Evolutionary conservation across 306 rosid genomes (phyloP).

Genomic region (Sophora flavescens): DNA sequence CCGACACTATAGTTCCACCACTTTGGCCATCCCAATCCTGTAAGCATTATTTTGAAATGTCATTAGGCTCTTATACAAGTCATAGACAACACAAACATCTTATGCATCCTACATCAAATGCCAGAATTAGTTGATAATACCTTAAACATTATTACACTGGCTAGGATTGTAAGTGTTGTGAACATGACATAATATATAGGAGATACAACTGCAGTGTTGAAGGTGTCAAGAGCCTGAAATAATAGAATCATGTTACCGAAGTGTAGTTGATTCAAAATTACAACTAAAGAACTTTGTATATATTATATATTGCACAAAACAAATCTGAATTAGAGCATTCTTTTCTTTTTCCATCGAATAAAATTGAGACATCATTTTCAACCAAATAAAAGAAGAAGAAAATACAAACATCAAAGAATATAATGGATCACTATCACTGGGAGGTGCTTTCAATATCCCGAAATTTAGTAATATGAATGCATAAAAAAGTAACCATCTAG

Average conservation of each 20-base stretch:
- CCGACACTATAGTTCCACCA: conserved; percentile 67
- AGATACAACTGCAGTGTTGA: conserved; percentile 88
- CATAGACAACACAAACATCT: conserved; percentile 21
- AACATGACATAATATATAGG: conserved; percentile 93
- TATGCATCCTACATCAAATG: background rate
- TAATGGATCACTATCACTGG: conserved; percentile 5
- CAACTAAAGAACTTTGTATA: background rate
- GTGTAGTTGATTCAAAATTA: background rate
- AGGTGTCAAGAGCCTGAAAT: conserved; percentile 92
- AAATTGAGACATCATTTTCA: conserved; percentile 27
- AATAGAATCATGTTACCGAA: conserved; percentile 40
- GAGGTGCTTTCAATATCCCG: background rate
- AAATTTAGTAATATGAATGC: background rate
- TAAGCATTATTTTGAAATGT: conserved; percentile 39
- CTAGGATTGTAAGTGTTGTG: conserved; percentile 80
- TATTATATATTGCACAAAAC: background rate
- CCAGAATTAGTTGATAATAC: conserved; percentile 49
- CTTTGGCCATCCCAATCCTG: conserved; percentile 92
- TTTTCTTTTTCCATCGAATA: conserved; percentile 18
- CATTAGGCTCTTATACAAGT: conserved; percentile 33
- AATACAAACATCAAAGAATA: background rate
- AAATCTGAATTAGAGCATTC: conserved; percentile 11
- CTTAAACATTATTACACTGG: conserved; percentile 94
- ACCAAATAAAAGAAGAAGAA: background rate
- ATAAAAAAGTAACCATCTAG: background rate